Conservation (phyloP, 2,329 filamentous ascomycete species). For the Penicillium sp. region DNA sequence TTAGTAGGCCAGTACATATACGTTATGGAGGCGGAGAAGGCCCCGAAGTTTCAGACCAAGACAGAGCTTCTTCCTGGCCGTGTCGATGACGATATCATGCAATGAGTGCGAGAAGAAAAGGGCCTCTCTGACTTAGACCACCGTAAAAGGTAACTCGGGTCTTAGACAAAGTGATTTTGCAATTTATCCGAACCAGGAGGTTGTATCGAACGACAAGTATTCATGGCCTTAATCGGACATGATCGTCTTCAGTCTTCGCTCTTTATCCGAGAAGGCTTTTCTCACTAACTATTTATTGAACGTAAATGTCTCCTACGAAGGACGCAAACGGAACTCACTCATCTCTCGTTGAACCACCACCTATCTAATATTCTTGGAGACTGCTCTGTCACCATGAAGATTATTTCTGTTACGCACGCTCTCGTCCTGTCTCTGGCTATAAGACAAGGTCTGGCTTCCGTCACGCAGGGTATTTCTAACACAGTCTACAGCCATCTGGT, state of each 20-base stretch:
- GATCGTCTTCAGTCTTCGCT: background rate
- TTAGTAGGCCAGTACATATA: background rate
- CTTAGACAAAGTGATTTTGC: no score
- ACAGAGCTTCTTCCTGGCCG: background rate
- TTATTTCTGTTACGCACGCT: background rate
- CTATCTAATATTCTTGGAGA: background rate
- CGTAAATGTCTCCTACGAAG: background rate
- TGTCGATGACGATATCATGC: no score
- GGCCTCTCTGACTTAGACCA: no score
- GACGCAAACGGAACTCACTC: background rate
- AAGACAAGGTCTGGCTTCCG: constrained; percentile 10
- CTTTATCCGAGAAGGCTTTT: background rate
- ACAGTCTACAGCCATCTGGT: constrained; percentile 12
- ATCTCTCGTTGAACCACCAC: background rate
- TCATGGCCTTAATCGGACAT: no score
- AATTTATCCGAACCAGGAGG: no score
- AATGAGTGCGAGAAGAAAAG: no score
- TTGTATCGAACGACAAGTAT: no score
- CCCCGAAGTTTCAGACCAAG: background rate
- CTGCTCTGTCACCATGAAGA: constrained; percentile 11
- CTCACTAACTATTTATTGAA: background rate
- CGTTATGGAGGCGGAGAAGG: background rate
- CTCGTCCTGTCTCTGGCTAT: constrained; percentile 9
- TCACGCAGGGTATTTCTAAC: constrained; percentile 12
- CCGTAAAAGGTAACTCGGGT: no score